Evolutionary conservation across 768 basidiomycete species (phyloP).

Genomic region (Daedaleopsis sinensis): DNA sequence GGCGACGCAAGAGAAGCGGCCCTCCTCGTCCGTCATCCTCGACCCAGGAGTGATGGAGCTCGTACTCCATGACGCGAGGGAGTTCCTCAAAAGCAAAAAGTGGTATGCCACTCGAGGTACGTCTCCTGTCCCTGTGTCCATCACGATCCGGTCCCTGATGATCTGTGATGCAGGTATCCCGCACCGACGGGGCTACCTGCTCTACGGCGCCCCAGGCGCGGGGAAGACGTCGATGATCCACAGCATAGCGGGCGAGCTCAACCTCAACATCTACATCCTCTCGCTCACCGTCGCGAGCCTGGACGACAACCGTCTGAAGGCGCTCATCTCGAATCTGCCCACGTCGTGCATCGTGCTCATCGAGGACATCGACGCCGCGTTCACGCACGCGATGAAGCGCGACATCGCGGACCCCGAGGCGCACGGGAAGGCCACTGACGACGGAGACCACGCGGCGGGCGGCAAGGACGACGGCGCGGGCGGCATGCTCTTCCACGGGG

Average conservation of each 20-base stretch:
- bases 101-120: constrained; percentile 76
- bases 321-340: constrained; percentile 66
- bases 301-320: constrained; percentile 61
- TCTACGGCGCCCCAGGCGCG: constrained; percentile 75
- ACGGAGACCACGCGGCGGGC: constrained; percentile 16
- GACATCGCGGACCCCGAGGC: constrained; percentile 15
- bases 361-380: constrained; percentile 86
- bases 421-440: constrained; percentile 11
- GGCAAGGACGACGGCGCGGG: constrained; percentile 23
- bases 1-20: constrained; percentile 63
- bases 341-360: constrained; percentile 74
- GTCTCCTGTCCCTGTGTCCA: background rate
- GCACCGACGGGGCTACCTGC: constrained; percentile 79
- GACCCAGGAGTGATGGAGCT: constrained; percentile 70
- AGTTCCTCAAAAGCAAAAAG: constrained; percentile 66
- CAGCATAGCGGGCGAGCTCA: constrained; percentile 76
- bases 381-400: constrained; percentile 44
- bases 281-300: constrained; percentile 64
- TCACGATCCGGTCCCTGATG: background rate
- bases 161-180: constrained; percentile 50
- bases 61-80: constrained; percentile 66
- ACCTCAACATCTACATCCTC: constrained; percentile 72
- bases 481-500: constrained; percentile 30
- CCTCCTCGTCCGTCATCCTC: constrained; percentile 67
- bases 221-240: constrained; percentile 84